Evolutionary conservation across 2,329 filamentous ascomycete species (phyloP), one percentile per base, ranked within the genome.

Genomic region (Teratosphaeriaceae sp.): DNA sequence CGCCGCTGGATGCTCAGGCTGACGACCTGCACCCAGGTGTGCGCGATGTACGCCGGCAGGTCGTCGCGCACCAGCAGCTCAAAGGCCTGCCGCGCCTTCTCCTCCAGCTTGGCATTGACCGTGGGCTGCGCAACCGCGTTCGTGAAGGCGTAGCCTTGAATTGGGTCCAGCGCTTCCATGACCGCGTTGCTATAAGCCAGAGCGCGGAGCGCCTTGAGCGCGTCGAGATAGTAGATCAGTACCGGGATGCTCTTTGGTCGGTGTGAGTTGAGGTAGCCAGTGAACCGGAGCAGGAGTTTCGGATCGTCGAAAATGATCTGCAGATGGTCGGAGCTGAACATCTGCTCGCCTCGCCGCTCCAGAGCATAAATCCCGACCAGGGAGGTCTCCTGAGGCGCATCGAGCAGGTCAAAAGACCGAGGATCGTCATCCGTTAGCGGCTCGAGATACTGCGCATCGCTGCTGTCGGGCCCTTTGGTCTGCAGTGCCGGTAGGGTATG

Each of bases 121-220:
- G 80, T 83, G 2, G 68, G 63, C 11, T 69, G 67, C 1, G 76
- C 69, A 2, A 65, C 60, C 3, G 70, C 65, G 0, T 70, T 58
- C 0, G 76, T 79, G 44, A 83, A 82, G 2, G 73, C 71, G 23
- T 76, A 65, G 0, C 71, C 75, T 3, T 71, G 62, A 12, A 84
- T 72, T 0, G 72, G 70, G 21, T 76, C 70, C 7, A 85, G 67
- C 2, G 79, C 73, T 47, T 77, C 74, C 1, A 79, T 73, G 26
- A 88, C 72, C 0, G 81, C 76, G 59, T 88, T 86, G 16, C 82
- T 76, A 53, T 88, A 88, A 24, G 74, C 71, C 44, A 88, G 79
- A 1, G 84, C 82, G 51, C 79, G 77, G 11, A 86, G 62, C 1
- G 84, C 83, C 57, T 88, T 89, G 44, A 80, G 62, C 0, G 82